Conservation (phyloP, 306 rosid genomes). For the Fragaria iinumae region DNA sequence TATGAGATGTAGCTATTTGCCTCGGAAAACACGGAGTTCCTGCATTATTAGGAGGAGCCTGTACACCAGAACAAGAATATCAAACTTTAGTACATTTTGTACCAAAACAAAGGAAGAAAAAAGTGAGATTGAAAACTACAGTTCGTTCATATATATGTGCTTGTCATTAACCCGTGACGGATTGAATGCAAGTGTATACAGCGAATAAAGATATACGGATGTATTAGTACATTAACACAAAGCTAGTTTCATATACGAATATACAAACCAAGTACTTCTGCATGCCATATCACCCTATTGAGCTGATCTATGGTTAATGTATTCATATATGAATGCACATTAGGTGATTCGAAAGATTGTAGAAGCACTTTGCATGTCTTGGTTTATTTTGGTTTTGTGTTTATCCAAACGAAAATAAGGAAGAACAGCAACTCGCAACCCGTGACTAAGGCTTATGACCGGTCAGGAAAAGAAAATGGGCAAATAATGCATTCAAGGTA, state of each 20-base stretch:
- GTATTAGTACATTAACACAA: not conserved
- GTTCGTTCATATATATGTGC: not conserved
- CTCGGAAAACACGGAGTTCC: conserved; percentile 65
- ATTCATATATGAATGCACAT: not conserved
- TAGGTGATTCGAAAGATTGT: not conserved
- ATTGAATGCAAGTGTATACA: not conserved
- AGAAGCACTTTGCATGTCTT: not conserved
- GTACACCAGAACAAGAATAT: conserved; percentile 7
- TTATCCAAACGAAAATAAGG: not conserved
- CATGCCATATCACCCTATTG: not conserved
- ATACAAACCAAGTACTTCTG: too few relatives aligned
- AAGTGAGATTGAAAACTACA: not conserved
- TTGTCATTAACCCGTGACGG: not conserved
- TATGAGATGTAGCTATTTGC: conserved; percentile 32
- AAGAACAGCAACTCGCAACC: not conserved
- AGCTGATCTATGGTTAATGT: not conserved
- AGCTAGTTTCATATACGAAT: not conserved
- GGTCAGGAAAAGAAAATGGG: not conserved
- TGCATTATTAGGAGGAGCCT: conserved; percentile 56
- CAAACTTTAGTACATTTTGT: not conserved
- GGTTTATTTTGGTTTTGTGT: not conserved
- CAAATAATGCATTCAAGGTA: not conserved
- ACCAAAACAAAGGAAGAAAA: not conserved
- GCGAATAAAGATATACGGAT: not conserved
- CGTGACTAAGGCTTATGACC: not conserved